Evolutionary conservation across 495 filamentous ascomycete genomes (phyloP), one percentile per base, ranked within the genome.

Genomic region (Immersiella caudata): DNA sequence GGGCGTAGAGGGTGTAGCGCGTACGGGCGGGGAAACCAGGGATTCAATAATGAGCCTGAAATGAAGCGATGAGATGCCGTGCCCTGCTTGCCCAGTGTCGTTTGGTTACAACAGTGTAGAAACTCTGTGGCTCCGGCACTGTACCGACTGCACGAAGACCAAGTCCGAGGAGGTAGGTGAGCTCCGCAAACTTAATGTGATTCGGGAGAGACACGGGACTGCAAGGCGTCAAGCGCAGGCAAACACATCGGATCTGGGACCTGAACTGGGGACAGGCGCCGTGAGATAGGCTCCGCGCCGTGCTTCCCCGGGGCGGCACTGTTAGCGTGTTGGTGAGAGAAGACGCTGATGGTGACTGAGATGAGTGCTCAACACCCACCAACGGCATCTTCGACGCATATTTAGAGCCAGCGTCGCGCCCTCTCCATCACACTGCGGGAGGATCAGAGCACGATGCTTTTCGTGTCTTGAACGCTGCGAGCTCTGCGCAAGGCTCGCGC

Each of bases 221-320:
- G 8, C 56, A 59, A 11, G 56, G 22, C 22, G 56, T 6, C 56
- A 59, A 27, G 56, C 9, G 6, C 24, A 26, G 24, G 16, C 18
- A 22, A 22, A 59, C 26, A 22, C n/a, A n/a, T 7, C 26, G 24
- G 25, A 59, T 26, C 52, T n/a, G 16, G 16, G 40, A 14, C 40
- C 40, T 18, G 40, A 12, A 46, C 14, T 55, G 52, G 52, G 21
- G 52, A 11, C 20, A 55, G 20, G 52, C 52, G 52, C 52, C n/a
- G 24, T 26, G 52, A 59, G 56, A 59, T 59, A 59, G 26, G 56
- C 56, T 59, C 26, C 56, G 26, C 22, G 24, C 24, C 24, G 56
- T 59, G 18, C 26, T 22, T 22, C 22, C 25, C 56, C 56, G 22
- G 25, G 56, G 26, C 21, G 56, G 52, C 52, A 55, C 21, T 55